Evolutionary conservation across 352 stramenopile species (phyloP), one percentile per base, ranked within the genome.

Genomic region (Pythium brassicae): DNA sequence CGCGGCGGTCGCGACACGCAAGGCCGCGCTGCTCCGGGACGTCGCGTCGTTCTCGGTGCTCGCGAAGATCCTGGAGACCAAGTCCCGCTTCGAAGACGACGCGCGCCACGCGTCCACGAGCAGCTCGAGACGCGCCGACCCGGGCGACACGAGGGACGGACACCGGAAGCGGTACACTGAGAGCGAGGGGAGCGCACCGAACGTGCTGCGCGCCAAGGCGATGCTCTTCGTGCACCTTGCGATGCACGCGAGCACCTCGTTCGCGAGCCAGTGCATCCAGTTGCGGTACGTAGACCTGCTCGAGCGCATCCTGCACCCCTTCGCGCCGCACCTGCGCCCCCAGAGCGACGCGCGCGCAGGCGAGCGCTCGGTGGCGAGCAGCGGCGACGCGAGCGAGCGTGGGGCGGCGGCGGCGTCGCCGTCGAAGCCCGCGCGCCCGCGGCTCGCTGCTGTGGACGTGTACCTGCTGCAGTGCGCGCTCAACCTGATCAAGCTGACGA

Each of bases 401-500:
- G 20, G 20, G 5, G 50, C 39, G 3, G 53, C 53, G 14, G 20
- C 26, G 5, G 50, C 39, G 3, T 57, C 53, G 14, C 25, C 53
- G 15, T 52, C 34, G 3, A 27, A 53, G 27, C n/a, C 6, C 40
- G 15, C 42, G 32, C 4, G 20, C 9, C 17, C 47, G 23, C 25
- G 32, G 6, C 1, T 34, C 49, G 20, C 61, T 15, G 20, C 56
- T 27, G 59, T 63, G 43, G 69, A 85, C 26, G 49, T 73, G 29
- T 88, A 91, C 47, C 57, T 88, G 5, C 54, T 78, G 6, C 78
- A 93, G 27, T 89, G 80, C 45, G 68, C 74, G 26, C 46, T 88
- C 10, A 80, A 89, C 53, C 3, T 88, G 39, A 72, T 84, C 26
- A 76, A 77, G 14, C 49, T 83, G 2, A 63, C 62, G 22, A 81